phyloP scores from a whole-genome alignment of 257 asterid genomes.

The Datura wrightii region DNA sequence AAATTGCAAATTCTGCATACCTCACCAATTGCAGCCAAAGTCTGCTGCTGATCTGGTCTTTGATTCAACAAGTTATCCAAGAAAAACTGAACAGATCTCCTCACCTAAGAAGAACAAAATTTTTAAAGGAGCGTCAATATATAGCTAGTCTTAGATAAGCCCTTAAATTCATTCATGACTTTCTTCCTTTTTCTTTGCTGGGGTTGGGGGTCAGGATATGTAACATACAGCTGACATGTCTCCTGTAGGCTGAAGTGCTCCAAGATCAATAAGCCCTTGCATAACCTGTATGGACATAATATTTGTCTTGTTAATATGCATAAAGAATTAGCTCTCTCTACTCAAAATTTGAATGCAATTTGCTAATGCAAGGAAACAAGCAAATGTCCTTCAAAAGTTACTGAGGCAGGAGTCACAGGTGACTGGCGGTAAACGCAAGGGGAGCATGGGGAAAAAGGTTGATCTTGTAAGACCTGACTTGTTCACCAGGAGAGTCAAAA shows the following conservation, averaged over 20 bases:
- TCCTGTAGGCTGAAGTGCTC: conserved; percentile 98
- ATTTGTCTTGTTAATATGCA: conserved; percentile 19
- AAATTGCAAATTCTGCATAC: conserved; percentile 42
- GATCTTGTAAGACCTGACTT: not conserved
- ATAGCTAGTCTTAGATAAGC: not conserved
- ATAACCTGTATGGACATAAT: conserved; percentile 65
- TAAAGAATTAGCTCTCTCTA: not conserved
- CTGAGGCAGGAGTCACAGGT: not conserved
- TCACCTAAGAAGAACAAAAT: conserved; percentile 57
- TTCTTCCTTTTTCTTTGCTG: not conserved
- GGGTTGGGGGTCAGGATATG: not conserved
- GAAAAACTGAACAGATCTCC: conserved; percentile 94
- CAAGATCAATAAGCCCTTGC: conserved; percentile 85
- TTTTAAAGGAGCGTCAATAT: not conserved
- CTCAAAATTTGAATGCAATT: not conserved
- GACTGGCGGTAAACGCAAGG: not conserved
- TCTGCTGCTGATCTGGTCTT: conserved; percentile 91
- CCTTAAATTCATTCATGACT: not conserved
- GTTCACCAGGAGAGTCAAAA: not conserved
- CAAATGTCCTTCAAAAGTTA: not conserved
- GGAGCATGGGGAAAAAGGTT: not conserved
- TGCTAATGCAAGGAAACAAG: not conserved
- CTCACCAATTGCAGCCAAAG: conserved; percentile 97
- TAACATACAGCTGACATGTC: conserved; percentile 81
- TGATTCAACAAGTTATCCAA: conserved; percentile 88